These are phyloP conservation scores for Claviceps sp. DNA, from an alignment of 2,329 filamentous ascomycete genomes.

Conservation along the genomic window DNA sequence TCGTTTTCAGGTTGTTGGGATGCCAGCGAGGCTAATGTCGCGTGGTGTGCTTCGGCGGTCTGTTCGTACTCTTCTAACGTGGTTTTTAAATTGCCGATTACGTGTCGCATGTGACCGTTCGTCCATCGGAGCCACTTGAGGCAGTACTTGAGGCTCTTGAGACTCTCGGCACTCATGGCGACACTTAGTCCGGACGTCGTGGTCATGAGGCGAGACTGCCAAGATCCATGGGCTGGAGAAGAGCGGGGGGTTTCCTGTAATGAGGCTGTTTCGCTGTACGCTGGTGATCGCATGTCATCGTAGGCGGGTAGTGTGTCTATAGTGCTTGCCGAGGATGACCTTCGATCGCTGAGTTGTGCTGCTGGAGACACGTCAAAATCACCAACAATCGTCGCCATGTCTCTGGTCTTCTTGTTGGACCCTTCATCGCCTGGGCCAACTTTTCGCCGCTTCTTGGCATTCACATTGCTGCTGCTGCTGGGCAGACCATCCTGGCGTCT, in stretches of 20 bases:
- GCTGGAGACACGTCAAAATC: conserved; percentile 15
- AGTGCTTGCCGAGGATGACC: conserved; percentile 52
- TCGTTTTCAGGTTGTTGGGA: conserved; percentile 2
- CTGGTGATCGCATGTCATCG: conserved; percentile 63
- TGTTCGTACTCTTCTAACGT: conserved; percentile 72
- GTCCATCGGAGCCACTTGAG: conserved; percentile 68
- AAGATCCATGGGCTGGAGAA: conserved; percentile 29
- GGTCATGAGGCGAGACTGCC: conserved; percentile 77
- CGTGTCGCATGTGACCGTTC: conserved; percentile 65
- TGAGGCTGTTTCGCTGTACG: conserved; percentile 49
- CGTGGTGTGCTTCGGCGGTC: background rate
- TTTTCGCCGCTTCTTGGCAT: conserved; percentile 46
- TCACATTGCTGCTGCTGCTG: conserved; percentile 24
- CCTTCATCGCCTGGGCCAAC: conserved; percentile 29
- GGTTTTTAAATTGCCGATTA: conserved; percentile 60
- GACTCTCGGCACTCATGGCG: conserved; percentile 79
- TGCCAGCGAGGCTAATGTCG: conserved; percentile 7
- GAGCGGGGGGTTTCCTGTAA: conserved; percentile 15
- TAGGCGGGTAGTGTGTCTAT: conserved; percentile 73
- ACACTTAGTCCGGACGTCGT: conserved; percentile 84
- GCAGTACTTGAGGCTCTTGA: conserved; percentile 75
- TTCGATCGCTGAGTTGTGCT: conserved; percentile 27
- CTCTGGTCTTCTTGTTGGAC: conserved; percentile 10
- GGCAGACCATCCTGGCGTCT: conserved; percentile 34
- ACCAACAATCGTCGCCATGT: background rate